Evolutionary conservation across 1,139 yeast species (phyloP).

Genomic region (Pichia cactophila): DNA sequence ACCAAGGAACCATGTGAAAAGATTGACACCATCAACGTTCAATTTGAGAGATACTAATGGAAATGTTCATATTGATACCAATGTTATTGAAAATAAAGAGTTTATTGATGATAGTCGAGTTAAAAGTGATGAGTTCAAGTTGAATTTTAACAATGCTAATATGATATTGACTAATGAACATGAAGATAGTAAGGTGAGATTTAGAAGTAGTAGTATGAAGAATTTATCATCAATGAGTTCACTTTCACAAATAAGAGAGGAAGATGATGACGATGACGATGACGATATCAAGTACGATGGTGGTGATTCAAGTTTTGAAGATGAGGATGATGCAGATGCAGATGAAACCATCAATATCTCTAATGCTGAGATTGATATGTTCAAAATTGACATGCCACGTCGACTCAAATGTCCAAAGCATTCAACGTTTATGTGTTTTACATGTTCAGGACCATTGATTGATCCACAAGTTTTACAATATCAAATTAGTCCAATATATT

Average conservation of each 20-base stretch:
- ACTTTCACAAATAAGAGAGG: slow-evolving; percentile 13
- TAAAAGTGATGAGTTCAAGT: not conserved
- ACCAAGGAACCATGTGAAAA: slow-evolving; percentile 22
- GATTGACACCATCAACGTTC: slow-evolving; percentile 18
- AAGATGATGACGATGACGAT: slow-evolving; percentile 13
- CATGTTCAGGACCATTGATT: slow-evolving; percentile 10
- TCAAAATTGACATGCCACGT: slow-evolving; percentile 17
- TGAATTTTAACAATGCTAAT: not conserved
- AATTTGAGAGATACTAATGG: slow-evolving; percentile 6
- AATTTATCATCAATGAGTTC: slow-evolving; percentile 1
- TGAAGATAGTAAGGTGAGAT: not conserved
- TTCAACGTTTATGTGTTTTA: slow-evolving; percentile 21
- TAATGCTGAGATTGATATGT: slow-evolving; percentile 19
- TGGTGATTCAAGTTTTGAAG: slow-evolving; percentile 8
- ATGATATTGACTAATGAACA: not conserved
- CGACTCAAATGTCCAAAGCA: slow-evolving; percentile 23
- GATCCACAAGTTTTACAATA: slow-evolving; percentile 7
- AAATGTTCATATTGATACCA: not conserved
- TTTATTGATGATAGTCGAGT: not conserved
- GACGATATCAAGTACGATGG: slow-evolving; percentile 7
- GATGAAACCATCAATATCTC: slow-evolving; percentile 14
- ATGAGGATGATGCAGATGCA: slow-evolving; percentile 14
- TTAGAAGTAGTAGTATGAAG: not conserved
- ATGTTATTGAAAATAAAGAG: not conserved
- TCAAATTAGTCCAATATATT: slow-evolving; percentile 15